These are phyloP conservation scores for Middelhovenomyces tepae DNA, from an alignment of 805 yeast species.

Conservation along the genomic window DNA sequence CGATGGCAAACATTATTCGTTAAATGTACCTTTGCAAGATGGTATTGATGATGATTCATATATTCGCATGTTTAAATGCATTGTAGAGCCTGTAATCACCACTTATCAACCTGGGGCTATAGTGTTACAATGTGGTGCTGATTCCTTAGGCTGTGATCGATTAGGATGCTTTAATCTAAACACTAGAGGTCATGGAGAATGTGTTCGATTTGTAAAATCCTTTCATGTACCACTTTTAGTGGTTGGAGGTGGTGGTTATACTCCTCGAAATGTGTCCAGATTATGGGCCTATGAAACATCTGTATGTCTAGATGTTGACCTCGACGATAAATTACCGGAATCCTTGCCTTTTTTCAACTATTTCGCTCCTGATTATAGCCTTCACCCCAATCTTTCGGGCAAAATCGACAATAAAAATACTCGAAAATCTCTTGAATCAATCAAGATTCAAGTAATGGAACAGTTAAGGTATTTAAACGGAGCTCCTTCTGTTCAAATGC, in stretches of 20 bases:
- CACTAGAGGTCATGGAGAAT: constrained; percentile 92
- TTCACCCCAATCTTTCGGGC: constrained; percentile 78
- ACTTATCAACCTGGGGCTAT: constrained; percentile 91
- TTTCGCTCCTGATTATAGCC: constrained; percentile 84
- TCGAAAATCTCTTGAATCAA: constrained; percentile 71
- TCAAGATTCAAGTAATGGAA: constrained; percentile 67
- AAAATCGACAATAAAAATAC: constrained; percentile 79
- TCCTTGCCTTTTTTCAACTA: constrained; percentile 67
- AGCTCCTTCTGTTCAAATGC: constrained; percentile 94
- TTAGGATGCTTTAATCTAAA: constrained; percentile 92
- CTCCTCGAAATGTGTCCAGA: constrained; percentile 93
- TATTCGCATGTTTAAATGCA: constrained; percentile 49
- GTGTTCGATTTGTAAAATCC: constrained; percentile 78
- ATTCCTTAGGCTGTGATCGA: constrained; percentile 90
- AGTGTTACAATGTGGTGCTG: constrained; percentile 98
- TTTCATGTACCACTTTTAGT: constrained; percentile 88
- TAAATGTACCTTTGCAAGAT: constrained; percentile 81
- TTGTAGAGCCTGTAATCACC: constrained; percentile 81
- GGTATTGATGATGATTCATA: constrained; percentile 90
- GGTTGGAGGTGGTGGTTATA: constrained; percentile 97
- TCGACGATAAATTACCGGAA: constrained; percentile 69
- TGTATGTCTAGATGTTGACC: constrained; percentile 65
- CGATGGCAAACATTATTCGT: constrained; percentile 71
- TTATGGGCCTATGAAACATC: constrained; percentile 95
- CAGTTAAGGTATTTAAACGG: constrained; percentile 73